Percentiles rank a stretch among this genome's conserved stretches.
These are phyloP conservation scores for Nigrospora osmanthi DNA, from an alignment of 2,329 filamentous ascomycete genomes.

Conservation along the genomic window DNA sequence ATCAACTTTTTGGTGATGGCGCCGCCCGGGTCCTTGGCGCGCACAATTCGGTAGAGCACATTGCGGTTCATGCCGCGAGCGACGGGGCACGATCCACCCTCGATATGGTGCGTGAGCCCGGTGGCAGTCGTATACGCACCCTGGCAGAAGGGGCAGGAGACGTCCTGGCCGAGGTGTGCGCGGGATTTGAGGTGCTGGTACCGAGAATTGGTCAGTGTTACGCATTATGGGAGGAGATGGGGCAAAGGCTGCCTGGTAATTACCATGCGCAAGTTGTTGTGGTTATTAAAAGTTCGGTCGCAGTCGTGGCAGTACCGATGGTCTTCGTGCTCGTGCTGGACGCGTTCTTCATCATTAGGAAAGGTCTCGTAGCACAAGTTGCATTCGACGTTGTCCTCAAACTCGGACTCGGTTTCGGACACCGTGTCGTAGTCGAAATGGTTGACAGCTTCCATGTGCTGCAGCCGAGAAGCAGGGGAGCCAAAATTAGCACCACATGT, in stretches of 20 bases:
- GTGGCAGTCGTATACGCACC: slow-evolving; percentile 37
- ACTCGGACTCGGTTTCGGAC: no score
- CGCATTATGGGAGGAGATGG: no score
- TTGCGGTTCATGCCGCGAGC: slow-evolving; percentile 38
- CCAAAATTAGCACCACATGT: slow-evolving; percentile 8
- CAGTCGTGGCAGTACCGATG: slow-evolving; percentile 27
- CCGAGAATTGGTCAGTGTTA: no score
- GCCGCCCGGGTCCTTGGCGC: slow-evolving; percentile 35
- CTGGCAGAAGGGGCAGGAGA: slow-evolving; percentile 50
- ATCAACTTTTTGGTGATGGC: slow-evolving; percentile 43
- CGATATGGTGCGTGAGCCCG: slow-evolving; percentile 48
- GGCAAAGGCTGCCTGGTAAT: no score
- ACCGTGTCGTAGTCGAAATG: slow-evolving; percentile 23
- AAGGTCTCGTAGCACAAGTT: slow-evolving; percentile 13
- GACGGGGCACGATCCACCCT: slow-evolving; percentile 41
- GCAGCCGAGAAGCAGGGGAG: not conserved
- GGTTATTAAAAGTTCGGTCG: slow-evolving; percentile 19
- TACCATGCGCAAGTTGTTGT: slow-evolving; percentile 24
- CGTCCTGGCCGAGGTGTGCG: slow-evolving; percentile 32
- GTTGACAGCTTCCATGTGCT: slow-evolving; percentile 20
- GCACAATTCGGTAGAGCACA: slow-evolving; percentile 35
- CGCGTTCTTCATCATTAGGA: slow-evolving; percentile 4
- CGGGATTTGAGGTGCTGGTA: slow-evolving; percentile 46
- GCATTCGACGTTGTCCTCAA: slow-evolving; percentile 11
- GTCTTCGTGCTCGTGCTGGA: slow-evolving; percentile 17